Conservation (phyloP, 2,329 filamentous ascomycete genomes). For the Pseudogymnoascus sp. region DNA sequence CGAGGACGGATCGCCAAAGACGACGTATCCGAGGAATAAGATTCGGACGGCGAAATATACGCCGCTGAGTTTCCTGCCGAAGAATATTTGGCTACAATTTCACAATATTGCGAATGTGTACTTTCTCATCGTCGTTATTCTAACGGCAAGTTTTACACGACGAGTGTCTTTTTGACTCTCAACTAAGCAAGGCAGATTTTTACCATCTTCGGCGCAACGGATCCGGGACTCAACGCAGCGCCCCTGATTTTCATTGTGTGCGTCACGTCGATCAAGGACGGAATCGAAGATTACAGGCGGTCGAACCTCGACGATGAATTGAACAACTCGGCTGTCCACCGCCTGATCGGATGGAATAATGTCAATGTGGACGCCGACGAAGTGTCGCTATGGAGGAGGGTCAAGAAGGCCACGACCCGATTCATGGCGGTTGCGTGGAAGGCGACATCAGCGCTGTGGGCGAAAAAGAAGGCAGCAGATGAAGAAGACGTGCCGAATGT, state of each 20-base stretch:
- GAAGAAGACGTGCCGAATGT: conserved; percentile 21
- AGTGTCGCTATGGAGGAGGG: conserved; percentile 73
- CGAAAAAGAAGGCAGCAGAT: conserved; percentile 37
- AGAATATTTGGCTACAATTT: conserved; percentile 96
- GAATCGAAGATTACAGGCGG: conserved; percentile 90
- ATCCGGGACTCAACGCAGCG: conserved; percentile 82
- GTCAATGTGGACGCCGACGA: conserved; percentile 87
- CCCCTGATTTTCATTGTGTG: conserved; percentile 88
- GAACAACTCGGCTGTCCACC: conserved; percentile 92
- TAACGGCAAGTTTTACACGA: conserved; percentile 62
- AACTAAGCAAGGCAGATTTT: conserved; percentile 61
- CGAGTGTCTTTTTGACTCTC: conserved; percentile 21
- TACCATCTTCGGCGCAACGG: conserved; percentile 86
- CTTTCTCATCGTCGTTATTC: conserved; percentile 92
- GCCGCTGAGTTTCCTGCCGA: conserved; percentile 85
- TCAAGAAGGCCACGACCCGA: conserved; percentile 74
- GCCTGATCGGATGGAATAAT: conserved; percentile 81
- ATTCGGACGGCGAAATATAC: conserved; percentile 98
- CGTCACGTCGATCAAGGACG: conserved; percentile 89
- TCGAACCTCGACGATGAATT: conserved; percentile 87
- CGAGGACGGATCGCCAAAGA: conserved; percentile 67
- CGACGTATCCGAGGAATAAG: conserved; percentile 81
- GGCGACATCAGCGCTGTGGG: conserved; percentile 35
- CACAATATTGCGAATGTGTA: conserved; percentile 98
- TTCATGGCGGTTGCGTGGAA: conserved; percentile 11